These are phyloP conservation scores for Venturiaceae sp. DNA, from an alignment of 2,329 filamentous ascomycete species.

Conservation along the genomic window DNA sequence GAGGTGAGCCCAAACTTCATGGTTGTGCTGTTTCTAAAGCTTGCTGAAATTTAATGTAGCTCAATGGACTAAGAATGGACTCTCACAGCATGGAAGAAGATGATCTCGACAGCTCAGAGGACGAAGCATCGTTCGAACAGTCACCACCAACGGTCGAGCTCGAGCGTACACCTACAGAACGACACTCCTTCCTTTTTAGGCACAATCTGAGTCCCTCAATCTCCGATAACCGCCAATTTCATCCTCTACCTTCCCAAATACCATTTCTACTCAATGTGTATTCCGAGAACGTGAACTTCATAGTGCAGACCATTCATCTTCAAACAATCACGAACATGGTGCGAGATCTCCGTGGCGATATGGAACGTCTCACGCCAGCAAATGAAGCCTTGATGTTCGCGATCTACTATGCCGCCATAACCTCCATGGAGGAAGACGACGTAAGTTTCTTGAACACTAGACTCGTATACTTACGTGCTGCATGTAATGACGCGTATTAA, in stretches of 20 bases:
- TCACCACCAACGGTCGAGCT: constrained; percentile 28
- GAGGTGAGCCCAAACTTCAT: constrained; percentile 31
- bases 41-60: not conserved
- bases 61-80: constrained; percentile 36
- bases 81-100: constrained; percentile 21
- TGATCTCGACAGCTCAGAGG: constrained; percentile 25
- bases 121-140: constrained; percentile 20
- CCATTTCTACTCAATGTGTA: constrained; percentile 44
- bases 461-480: not conserved
- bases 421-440: constrained; percentile 49
- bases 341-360: constrained; percentile 23
- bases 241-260: constrained; percentile 45
- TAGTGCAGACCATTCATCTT: constrained; percentile 36
- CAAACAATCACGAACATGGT: constrained; percentile 32
- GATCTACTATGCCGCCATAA: constrained; percentile 47
- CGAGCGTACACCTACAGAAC: constrained; percentile 33
- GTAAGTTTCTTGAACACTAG: constrained; percentile 22
- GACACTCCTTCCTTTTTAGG: constrained; percentile 43
- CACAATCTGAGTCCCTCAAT: constrained; percentile 28
- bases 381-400: constrained; percentile 47
- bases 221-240: constrained; percentile 29
- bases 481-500: constrained; percentile 27
- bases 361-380: constrained; percentile 25
- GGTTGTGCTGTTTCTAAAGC: constrained; percentile 18
- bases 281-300: constrained; percentile 40